Conservation (phyloP, 2,329 filamentous ascomycete species). For the Monilinia polystroma region DNA sequence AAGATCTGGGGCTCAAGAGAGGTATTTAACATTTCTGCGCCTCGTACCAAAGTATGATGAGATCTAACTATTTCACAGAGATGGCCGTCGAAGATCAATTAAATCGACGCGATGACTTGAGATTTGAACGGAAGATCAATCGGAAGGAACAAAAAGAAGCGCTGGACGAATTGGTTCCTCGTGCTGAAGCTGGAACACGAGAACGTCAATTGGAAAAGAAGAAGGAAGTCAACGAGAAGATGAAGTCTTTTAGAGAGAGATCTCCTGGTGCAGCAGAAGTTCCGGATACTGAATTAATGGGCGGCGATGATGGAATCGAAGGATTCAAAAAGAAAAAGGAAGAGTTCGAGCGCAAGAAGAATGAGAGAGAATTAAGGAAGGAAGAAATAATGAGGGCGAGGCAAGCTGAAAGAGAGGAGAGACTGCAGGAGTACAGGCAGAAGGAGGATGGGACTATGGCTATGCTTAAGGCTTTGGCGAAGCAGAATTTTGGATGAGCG, state of each 20-base stretch:
- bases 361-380: conserved; percentile 75
- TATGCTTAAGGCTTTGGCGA: conserved; percentile 76
- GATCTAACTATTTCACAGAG: conserved; percentile 33
- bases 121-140: conserved; percentile 62
- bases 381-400: conserved; percentile 78
- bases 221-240: conserved; percentile 66
- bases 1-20: conserved; percentile 69
- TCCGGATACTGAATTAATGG: conserved; percentile 75
- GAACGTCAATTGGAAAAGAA: conserved; percentile 88
- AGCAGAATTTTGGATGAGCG: conserved; percentile 66
- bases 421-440: conserved; percentile 64
- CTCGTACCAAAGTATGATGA: neutral
- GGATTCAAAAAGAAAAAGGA: conserved; percentile 69
- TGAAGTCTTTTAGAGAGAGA: conserved; percentile 70
- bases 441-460: conserved; percentile 84
- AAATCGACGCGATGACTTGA: conserved; percentile 51
- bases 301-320: conserved; percentile 60
- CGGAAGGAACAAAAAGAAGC: conserved; percentile 66
- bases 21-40: conserved; percentile 31
- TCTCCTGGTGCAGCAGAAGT: conserved; percentile 65
- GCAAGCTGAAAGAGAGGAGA: conserved; percentile 77
- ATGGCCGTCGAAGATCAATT: conserved; percentile 49
- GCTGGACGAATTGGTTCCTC: conserved; percentile 78
- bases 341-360: conserved; percentile 70
- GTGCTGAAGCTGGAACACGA: conserved; percentile 76